Evolutionary conservation across 306 rosid species (phyloP).

Genomic region (Castanea sativa): DNA sequence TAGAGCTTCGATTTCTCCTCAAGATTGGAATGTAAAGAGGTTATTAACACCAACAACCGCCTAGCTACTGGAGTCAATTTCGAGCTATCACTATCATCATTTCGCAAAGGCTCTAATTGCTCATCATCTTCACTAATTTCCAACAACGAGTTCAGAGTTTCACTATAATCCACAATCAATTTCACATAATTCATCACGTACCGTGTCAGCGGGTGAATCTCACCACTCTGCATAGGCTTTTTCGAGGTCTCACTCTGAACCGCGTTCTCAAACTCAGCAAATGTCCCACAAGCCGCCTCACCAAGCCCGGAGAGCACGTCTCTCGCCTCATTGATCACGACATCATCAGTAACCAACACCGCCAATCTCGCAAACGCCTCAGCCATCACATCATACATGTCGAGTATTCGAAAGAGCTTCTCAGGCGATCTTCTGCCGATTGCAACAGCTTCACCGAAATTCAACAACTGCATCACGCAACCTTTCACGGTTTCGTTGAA

Average conservation of each 20-base stretch:
- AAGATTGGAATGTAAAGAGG: constrained; percentile 73
- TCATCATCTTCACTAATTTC: constrained; percentile 60
- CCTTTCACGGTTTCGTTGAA: constrained; percentile 84
- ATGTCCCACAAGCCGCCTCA: constrained; percentile 78
- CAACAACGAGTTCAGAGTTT: constrained; percentile 61
- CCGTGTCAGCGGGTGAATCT: constrained; percentile 83
- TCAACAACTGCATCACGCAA: constrained; percentile 80
- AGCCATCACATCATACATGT: constrained; percentile 85
- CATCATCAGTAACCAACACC: constrained; percentile 54
- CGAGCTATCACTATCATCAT: constrained; percentile 38
- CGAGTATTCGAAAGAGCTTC: constrained; percentile 87
- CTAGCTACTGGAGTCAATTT: constrained; percentile 61
- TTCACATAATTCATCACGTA: constrained; percentile 94
- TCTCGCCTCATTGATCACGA: constrained; percentile 58
- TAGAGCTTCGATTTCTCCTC: constrained; percentile 62
- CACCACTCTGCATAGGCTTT: constrained; percentile 72
- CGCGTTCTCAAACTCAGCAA: constrained; percentile 82
- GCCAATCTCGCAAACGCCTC: constrained; percentile 63
- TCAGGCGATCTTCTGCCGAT: constrained; percentile 77
- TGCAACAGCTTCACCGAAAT: constrained; percentile 84
- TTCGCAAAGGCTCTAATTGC: constrained; percentile 25
- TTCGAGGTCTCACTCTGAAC: constrained; percentile 72
- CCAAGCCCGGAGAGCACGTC: constrained; percentile 69
- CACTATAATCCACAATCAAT: constrained; percentile 83
- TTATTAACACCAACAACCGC: constrained; percentile 53